These are phyloP conservation scores for Phalaenopsis equestris DNA, from an alignment of 106 monocot species.

Conservation along the genomic window DNA sequence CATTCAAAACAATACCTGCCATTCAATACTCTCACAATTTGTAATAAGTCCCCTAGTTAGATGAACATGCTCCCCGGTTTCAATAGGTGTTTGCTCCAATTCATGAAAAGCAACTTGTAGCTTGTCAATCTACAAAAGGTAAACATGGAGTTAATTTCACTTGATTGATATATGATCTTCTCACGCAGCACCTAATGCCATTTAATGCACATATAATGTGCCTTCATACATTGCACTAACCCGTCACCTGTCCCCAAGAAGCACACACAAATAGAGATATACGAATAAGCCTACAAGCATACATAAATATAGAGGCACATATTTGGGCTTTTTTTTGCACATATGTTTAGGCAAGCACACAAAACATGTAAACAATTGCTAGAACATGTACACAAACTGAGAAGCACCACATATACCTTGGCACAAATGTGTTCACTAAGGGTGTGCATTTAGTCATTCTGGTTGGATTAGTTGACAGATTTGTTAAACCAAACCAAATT, in stretches of 20 bases:
- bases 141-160: not conserved
- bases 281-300: not conserved
- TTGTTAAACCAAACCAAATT: too few species aligned
- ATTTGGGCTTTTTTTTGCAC: not conserved
- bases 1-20: conserved; percentile 12
- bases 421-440: too few species aligned
- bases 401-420: too few species aligned
- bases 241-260: not conserved
- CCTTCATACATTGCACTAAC: not conserved
- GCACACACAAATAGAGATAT: not conserved
- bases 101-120: conserved; percentile 45
- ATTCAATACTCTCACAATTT: conserved; percentile 19
- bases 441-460: too few species aligned
- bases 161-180: not conserved
- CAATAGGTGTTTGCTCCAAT: conserved; percentile 45
- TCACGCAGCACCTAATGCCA: too few species aligned
- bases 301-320: not conserved
- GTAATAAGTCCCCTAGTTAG: conserved; percentile 47
- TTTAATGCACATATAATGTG: not conserved
- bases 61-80: conserved; percentile 61
- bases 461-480: too few species aligned
- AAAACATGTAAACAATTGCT: not conserved
- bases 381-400: not conserved
- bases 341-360: too few species aligned
- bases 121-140: conserved; percentile 58